A percentile compares a stretch with the other conserved stretches of the same genome.
Conservation (phyloP, 1,284 basidiomycete species). For the Sporisorium graminicola region DNA sequence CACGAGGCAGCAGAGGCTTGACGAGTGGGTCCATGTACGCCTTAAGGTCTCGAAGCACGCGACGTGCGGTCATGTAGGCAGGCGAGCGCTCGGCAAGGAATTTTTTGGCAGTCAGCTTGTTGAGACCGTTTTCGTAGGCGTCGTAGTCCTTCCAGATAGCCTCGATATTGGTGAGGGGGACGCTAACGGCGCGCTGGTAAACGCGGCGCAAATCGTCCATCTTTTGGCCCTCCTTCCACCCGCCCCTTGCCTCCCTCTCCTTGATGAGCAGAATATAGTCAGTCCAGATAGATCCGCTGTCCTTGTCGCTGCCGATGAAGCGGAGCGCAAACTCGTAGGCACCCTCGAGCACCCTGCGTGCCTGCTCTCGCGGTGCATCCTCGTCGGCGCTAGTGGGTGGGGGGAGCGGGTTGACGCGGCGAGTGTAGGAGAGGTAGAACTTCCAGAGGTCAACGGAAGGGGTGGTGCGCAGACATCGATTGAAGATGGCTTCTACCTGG, state of each 20-base stretch:
- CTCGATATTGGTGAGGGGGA: conserved; percentile 93
- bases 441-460: conserved; percentile 88
- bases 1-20: conserved; percentile 58
- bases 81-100: conserved; percentile 87
- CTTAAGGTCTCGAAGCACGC: conserved; percentile 85
- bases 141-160: conserved; percentile 95
- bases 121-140: conserved; percentile 89
- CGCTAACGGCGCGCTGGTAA: conserved; percentile 92
- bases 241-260: conserved; percentile 74
- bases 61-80: conserved; percentile 91
- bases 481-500: conserved; percentile 75
- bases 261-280: conserved; percentile 85
- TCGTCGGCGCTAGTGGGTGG: conserved; percentile 65
- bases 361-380: conserved; percentile 74
- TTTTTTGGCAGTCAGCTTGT: conserved; percentile 94
- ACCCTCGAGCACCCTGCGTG: conserved; percentile 81
- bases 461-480: conserved; percentile 82
- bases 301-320: conserved; percentile 82
- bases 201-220: conserved; percentile 92
- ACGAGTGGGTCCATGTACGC: conserved; percentile 73
- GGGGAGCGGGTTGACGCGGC: conserved; percentile 67
- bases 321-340: conserved; percentile 94
- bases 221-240: conserved; percentile 94
- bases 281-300: conserved; percentile 75
- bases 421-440: conserved; percentile 72